A percentile compares a stretch with the other conserved stretches of the same genome.
phyloP scores from a whole-genome alignment of 2,329 filamentous ascomycete species.

The Pyricularia sp. region DNA sequence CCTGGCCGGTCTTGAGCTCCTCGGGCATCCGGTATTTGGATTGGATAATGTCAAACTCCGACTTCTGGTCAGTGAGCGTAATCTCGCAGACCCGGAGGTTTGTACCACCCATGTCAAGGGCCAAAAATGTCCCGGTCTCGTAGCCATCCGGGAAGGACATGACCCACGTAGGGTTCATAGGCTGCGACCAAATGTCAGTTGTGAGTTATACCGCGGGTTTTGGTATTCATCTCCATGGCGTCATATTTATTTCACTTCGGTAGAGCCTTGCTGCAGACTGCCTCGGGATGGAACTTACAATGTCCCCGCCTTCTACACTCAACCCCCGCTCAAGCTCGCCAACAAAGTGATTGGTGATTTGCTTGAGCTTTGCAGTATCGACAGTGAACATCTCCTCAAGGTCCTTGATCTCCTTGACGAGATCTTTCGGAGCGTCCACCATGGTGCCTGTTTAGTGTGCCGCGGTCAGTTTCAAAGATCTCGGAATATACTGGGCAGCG shows the following conservation, averaged over 20 bases:
- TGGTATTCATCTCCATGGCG: not conserved
- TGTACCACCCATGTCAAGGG: slow-evolving; percentile 91
- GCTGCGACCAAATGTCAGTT: slow-evolving; percentile 33
- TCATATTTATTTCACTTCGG: not conserved
- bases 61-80: slow-evolving; percentile 72
- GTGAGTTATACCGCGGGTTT: not conserved
- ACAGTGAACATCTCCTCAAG: slow-evolving; percentile 80
- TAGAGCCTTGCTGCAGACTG: not conserved
- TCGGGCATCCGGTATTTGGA: slow-evolving; percentile 93
- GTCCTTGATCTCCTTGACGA: slow-evolving; percentile 65
- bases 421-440: slow-evolving; percentile 77
- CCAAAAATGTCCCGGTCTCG: slow-evolving; percentile 77
- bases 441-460: slow-evolving; percentile 56
- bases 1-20: slow-evolving; percentile 73
- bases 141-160: slow-evolving; percentile 78
- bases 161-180: slow-evolving; percentile 97
- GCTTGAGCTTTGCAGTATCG: slow-evolving; percentile 66
- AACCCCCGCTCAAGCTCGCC: slow-evolving; percentile 79
- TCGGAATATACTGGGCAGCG: not conserved
- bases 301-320: slow-evolving; percentile 77
- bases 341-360: slow-evolving; percentile 81
- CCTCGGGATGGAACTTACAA: slow-evolving; percentile 47
- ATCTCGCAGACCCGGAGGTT: slow-evolving; percentile 94
- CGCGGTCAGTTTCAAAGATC: slow-evolving; percentile 10
- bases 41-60: slow-evolving; percentile 88